Evolutionary conservation across 306 rosid genomes (phyloP), one percentile per base, ranked within the genome.

Genomic region (Quercus mongolica): DNA sequence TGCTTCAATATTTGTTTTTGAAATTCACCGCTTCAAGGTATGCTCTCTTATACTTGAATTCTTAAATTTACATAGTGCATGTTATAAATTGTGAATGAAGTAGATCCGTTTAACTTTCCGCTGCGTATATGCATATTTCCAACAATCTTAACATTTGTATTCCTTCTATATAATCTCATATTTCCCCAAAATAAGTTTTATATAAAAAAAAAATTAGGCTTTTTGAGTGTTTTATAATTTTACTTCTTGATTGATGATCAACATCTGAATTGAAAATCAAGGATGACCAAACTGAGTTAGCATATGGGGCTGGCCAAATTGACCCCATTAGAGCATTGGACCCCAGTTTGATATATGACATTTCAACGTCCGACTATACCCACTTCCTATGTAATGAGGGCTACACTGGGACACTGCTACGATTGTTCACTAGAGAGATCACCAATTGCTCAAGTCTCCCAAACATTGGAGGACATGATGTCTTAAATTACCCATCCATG

Each of bases 401-500:
- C 54, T 89, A 81, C 80, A 82, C 84, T 76, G 21, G 70, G 83
- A 79, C 90, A 10, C 30, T 1, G 78, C 67, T 94, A 21, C 86
- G 87, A n/a, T 2, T 49, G 14, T 49, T 49, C 14, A 49, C 54
- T 12, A 5, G 5, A 10, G 54, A 49, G 54, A 49, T 10, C 15
- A 49, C 72, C 59, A 13, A 78, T 90, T 28, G 21, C 81, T 0
- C 54, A 49, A 49, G 54, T 49, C 4, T 49, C 54, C 54, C 54
- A 10, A 10, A 10, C 17, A 10, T 49, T 49, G 54, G 54, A 49
- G 54, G 54, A 49, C 17, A 49, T 10, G 98, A 92, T 71, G 98
- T 92, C 61, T 76, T 94, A 80, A 92, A 91, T 88, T 94, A 91
- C 86, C 97, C 97, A 20, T 75, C 88, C 74, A 87, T 94, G 96